A percentile compares a stretch with the other conserved stretches of the same genome.
Conservation (phyloP, 768 basidiomycete species). For the Hirschioporus abietinus region DNA sequence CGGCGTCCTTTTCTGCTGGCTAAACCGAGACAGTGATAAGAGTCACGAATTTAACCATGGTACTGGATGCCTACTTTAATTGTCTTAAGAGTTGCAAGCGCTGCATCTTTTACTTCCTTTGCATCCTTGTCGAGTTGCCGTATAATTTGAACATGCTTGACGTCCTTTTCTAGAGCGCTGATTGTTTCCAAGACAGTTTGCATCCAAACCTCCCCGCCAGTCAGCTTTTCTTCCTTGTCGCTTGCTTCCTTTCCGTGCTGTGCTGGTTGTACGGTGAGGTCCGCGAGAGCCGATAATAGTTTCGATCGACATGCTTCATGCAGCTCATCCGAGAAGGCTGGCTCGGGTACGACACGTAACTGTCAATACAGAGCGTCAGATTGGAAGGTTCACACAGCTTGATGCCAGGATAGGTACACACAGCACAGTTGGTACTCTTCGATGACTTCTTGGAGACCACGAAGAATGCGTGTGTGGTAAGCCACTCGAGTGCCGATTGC, state of each 20-base stretch:
- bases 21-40: not conserved
- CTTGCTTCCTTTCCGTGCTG: conserved; percentile 17
- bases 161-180: conserved; percentile 52
- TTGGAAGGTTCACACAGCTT: conserved; percentile 5
- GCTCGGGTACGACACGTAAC: conserved; percentile 59
- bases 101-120: conserved; percentile 37
- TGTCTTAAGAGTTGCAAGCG: conserved; percentile 24
- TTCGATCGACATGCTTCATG: conserved; percentile 48
- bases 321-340: conserved; percentile 69
- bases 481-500: conserved; percentile 69
- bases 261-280: conserved; percentile 55
- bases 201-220: conserved; percentile 78
- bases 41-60: not conserved
- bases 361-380: conserved; percentile 24
- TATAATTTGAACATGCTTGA: conserved; percentile 57
- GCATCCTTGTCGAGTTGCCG: conserved; percentile 54
- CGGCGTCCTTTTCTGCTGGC: not conserved
- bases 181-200: conserved; percentile 57
- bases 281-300: conserved; percentile 68
- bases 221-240: conserved; percentile 48
- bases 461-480: conserved; percentile 79
- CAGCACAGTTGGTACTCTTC: conserved; percentile 53
- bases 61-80: conserved; percentile 22
- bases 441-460: conserved; percentile 65
- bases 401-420: conserved; percentile 23